phyloP scores from a whole-genome alignment of 164 flowering plant species.

The Vitis labrusca region DNA sequence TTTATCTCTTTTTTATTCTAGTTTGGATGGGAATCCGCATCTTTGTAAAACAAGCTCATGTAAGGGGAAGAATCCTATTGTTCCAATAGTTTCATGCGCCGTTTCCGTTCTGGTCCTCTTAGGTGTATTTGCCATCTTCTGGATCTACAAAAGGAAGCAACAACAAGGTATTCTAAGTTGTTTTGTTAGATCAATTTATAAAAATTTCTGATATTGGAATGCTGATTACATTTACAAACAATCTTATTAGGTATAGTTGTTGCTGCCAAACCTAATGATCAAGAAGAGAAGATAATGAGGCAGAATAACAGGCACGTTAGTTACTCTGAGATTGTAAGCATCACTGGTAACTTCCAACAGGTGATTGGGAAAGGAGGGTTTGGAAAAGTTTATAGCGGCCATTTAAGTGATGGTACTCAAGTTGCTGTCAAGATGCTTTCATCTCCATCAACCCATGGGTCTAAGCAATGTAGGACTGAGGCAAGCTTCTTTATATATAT shows the following conservation, averaged over 20 bases:
- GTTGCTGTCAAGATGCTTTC: conserved; percentile 59
- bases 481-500: conserved; percentile 6
- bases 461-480: conserved; percentile 43
- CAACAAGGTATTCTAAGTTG: conserved; percentile 2
- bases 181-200: too few species aligned
- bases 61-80: background rate
- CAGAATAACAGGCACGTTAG: conserved; percentile 5
- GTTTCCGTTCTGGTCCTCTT: conserved; percentile 4
- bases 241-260: too few species aligned
- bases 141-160: background rate
- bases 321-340: conserved; percentile 16
- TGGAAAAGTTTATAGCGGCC: conserved; percentile 34
- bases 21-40: conserved; percentile 19
- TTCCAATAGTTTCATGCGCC: conserved; percentile 6
- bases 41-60: conserved; percentile 17
- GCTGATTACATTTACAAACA: too few species aligned
- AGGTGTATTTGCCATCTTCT: background rate
- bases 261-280: too few species aligned
- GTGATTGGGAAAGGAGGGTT: conserved; percentile 37
- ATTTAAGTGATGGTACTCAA: conserved; percentile 16
- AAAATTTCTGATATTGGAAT: too few species aligned
- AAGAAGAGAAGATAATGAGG: too few species aligned
- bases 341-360: conserved; percentile 29
- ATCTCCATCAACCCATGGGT: conserved; percentile 33
- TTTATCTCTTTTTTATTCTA: background rate